A percentile compares a stretch with the other conserved stretches of the same genome.
Evolutionary conservation across 2,329 filamentous ascomycete species (phyloP).

Genomic region (Penicillium sp.): DNA sequence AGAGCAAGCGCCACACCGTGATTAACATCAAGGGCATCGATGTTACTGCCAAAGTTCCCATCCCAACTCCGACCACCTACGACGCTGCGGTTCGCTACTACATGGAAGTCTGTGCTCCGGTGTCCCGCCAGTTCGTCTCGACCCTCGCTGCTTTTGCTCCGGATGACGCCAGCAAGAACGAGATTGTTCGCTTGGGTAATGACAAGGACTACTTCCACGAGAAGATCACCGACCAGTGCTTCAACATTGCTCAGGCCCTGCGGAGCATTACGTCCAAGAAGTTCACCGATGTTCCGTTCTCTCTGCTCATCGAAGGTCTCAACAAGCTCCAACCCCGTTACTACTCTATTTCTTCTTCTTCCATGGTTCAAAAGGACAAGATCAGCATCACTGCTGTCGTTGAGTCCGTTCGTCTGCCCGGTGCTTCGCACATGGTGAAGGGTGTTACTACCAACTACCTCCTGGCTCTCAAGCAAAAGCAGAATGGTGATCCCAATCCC

Average conservation of each 20-base stretch:
- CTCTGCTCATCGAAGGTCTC: conserved; percentile 87
- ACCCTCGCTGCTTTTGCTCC: conserved; percentile 87
- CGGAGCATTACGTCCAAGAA: conserved; percentile 69
- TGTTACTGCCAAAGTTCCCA: conserved; percentile 93
- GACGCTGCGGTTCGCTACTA: conserved; percentile 92
- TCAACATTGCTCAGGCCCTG: conserved; percentile 87
- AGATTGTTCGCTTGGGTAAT: conserved; percentile 81
- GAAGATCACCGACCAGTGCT: conserved; percentile 74
- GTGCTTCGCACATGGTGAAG: conserved; percentile 75
- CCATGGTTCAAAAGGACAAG: conserved; percentile 87
- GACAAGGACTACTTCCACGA: conserved; percentile 96
- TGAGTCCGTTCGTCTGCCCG: conserved; percentile 75
- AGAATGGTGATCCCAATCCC: conserved; percentile 79
- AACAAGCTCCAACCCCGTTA: conserved; percentile 96
- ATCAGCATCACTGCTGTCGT: conserved; percentile 95
- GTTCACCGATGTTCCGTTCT: conserved; percentile 88
- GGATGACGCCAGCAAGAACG: conserved; percentile 76
- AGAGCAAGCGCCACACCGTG: conserved; percentile 74
- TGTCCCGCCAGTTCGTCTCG: conserved; percentile 92
- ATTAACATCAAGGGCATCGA: conserved; percentile 89
- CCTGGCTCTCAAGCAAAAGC: conserved; percentile 91
- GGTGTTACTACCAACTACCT: conserved; percentile 98
- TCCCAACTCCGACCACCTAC: conserved; percentile 94
- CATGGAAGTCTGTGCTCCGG: conserved; percentile 91
- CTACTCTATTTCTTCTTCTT: conserved; percentile 99